Percentiles rank a stretch among this genome's conserved stretches.
phyloP scores from a whole-genome alignment of 1,284 basidiomycete species.

The Ganoderma resinaceum region DNA sequence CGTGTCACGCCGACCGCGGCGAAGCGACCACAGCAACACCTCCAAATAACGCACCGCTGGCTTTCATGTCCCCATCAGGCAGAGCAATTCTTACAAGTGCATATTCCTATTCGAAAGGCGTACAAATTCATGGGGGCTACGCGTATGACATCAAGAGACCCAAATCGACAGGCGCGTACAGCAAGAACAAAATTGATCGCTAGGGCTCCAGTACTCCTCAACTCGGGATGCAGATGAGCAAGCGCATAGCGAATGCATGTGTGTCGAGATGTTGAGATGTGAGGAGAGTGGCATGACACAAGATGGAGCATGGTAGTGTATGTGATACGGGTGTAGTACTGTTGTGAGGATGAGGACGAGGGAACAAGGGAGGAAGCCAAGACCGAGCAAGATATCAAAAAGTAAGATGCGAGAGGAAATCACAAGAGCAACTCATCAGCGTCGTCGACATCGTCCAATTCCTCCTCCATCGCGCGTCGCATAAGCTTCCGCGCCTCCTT shows the following conservation, averaged over 20 bases:
- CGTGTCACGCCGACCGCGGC: no score
- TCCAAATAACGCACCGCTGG: conserved; percentile 28
- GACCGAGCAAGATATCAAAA: conserved; percentile 4
- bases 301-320: conserved; percentile 8
- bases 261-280: neutral
- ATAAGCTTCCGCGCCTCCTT: conserved; percentile 29
- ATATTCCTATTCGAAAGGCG: conserved; percentile 20
- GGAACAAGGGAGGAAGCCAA: conserved; percentile 6
- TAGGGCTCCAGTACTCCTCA: neutral
- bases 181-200: conserved; percentile 3
- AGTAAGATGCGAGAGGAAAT: neutral
- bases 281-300: neutral
- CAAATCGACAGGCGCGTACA: conserved; percentile 7
- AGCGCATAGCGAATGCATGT: conserved; percentile 4
- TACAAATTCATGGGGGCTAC: conserved; percentile 23
- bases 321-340: neutral
- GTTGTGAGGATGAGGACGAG: neutral
- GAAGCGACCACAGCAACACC: conserved; percentile 18
- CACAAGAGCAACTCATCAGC: conserved; percentile 23
- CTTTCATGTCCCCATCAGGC: neutral
- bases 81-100: conserved; percentile 9
- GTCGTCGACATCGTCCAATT: conserved; percentile 28
- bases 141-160: conserved; percentile 1
- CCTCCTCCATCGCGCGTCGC: conserved; percentile 29
- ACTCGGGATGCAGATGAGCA: neutral